Conservation (phyloP, 2,329 filamentous ascomycete species). For the Colletotrichum spinosum region DNA sequence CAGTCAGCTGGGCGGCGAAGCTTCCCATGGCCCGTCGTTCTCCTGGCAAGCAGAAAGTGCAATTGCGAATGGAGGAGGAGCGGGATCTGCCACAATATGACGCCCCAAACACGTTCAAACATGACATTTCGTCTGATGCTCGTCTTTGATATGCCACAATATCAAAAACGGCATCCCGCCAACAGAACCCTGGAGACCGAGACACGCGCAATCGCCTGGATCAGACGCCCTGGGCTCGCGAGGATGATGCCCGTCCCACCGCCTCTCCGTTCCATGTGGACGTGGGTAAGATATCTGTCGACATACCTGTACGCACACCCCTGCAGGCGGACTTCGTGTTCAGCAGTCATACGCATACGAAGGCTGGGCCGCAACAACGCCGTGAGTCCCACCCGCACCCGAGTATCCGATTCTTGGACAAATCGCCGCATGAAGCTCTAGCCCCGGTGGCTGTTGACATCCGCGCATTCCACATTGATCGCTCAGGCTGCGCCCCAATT, state of each 20-base stretch:
- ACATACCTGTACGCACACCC: slow-evolving; percentile 6
- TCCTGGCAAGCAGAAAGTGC: not conserved
- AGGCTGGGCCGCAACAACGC: slow-evolving; percentile 28
- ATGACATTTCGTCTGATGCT: slow-evolving; percentile 18
- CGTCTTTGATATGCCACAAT: slow-evolving; percentile 5
- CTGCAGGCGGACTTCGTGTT: slow-evolving; percentile 33
- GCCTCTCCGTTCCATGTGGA: slow-evolving; percentile 19
- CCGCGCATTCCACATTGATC: slow-evolving; percentile 30
- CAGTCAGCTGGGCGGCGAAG: slow-evolving; percentile 15
- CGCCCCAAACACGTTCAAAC: slow-evolving; percentile 20
- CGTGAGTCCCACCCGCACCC: slow-evolving; percentile 29
- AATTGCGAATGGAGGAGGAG: no score
- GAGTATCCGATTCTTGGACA: slow-evolving; percentile 27
- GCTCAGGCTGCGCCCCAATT: slow-evolving; percentile 31
- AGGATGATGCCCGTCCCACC: slow-evolving; percentile 33
- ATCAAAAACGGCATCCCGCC: slow-evolving; percentile 13
- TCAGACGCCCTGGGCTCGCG: slow-evolving; percentile 2
- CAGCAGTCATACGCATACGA: slow-evolving; percentile 36
- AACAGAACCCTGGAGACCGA: slow-evolving; percentile 19
- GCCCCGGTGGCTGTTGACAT: slow-evolving; percentile 17
- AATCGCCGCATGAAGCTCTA: slow-evolving; percentile 19
- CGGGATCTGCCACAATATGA: not conserved
- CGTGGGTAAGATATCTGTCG: slow-evolving; percentile 10
- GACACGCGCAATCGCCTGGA: slow-evolving; percentile 11
- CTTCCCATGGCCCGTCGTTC: slow-evolving; percentile 6